Evolutionary conservation across 2,329 filamentous ascomycete genomes (phyloP).

Genomic region (Coleophoma cylindrospora): DNA sequence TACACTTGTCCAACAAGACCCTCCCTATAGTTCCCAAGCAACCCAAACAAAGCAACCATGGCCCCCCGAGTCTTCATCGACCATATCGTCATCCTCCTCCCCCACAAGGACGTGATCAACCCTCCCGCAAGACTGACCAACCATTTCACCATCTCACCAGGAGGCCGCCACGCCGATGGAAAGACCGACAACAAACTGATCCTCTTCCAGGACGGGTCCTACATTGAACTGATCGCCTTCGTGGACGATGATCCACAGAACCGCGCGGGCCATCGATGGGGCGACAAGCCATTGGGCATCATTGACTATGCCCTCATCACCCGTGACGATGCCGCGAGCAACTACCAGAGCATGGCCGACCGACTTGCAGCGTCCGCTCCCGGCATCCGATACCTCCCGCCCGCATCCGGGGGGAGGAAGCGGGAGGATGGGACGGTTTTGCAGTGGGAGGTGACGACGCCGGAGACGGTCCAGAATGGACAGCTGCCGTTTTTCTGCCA

Average conservation of each 20-base stretch:
- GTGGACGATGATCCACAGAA: slow-evolving; percentile 36
- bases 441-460: slow-evolving; percentile 52
- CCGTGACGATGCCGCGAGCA: slow-evolving; percentile 30
- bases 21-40: no score
- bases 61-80: slow-evolving; percentile 38
- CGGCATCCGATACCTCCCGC: slow-evolving; percentile 40
- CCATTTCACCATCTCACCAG: slow-evolving; percentile 52
- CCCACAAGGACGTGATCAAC: slow-evolving; percentile 38
- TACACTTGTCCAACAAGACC: no score
- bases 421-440: slow-evolving; percentile 50
- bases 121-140: slow-evolving; percentile 45
- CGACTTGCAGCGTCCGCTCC: slow-evolving; percentile 19
- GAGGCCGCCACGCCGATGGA: slow-evolving; percentile 56
- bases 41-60: background rate
- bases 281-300: slow-evolving; percentile 40
- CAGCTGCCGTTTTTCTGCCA: slow-evolving; percentile 61
- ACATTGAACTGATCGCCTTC: slow-evolving; percentile 64
- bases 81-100: slow-evolving; percentile 60
- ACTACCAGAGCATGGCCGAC: slow-evolving; percentile 21
- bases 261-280: slow-evolving; percentile 50
- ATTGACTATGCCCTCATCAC: slow-evolving; percentile 58
- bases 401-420: slow-evolving; percentile 46
- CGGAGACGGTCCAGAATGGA: slow-evolving; percentile 34
- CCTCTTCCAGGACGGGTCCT: slow-evolving; percentile 57
- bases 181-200: slow-evolving; percentile 58